Base-by-base conservation (phyloP, 2,329 filamentous ascomycete species). In the Sporothrix schenckii region DNA sequence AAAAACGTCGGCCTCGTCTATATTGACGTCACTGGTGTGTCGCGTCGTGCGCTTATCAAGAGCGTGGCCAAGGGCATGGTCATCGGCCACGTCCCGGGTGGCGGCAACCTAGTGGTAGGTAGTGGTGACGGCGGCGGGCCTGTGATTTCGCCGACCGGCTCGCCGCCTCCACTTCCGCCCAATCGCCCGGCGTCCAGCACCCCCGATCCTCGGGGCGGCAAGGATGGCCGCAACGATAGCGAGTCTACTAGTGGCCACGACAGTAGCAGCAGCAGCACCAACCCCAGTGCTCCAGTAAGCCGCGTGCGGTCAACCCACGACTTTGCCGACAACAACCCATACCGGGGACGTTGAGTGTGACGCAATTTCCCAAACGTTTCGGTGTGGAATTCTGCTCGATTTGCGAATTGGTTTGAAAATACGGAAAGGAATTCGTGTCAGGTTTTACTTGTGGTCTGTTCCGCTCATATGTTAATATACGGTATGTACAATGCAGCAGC, bases 1-100 rank as follows among this genome's bases (percentile, higher is more conserved):
- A 97, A 95, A 85, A 99, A 98, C 74, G 95, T 98, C 9, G 95
- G 94, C 6, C 85, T 99, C 39, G 95, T 99, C 44, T 99, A 99
- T 78, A 97, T 99, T 72, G 95, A 99, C 76, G 94, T 96, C 1
- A 91, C 94, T 0, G 95, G 95, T 49, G 95, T 99, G 1, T 97
- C 92, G 69, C 86, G 95, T 54, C 88, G 90, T 72, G 95, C 95
- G 0, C 88, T 99, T 56, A 87, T 99, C 78, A 99, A 97, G 84
- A 92, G 91, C 54, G 95, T 98, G 1, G 95, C 94, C 24, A 97
- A 97, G 83, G 93, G 95, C 53, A 98, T 99, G 95, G 90, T 96
- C 0, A 89, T 96, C 5, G 92, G 92, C 49, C 89, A 89, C 74
- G 92, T 94, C 65, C 87, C 88, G 71, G 90, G 89, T 50, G 91